Base-by-base conservation (phyloP, 1,284 basidiomycete species). In the Apiotrichum akiyoshidainum region DNA sequence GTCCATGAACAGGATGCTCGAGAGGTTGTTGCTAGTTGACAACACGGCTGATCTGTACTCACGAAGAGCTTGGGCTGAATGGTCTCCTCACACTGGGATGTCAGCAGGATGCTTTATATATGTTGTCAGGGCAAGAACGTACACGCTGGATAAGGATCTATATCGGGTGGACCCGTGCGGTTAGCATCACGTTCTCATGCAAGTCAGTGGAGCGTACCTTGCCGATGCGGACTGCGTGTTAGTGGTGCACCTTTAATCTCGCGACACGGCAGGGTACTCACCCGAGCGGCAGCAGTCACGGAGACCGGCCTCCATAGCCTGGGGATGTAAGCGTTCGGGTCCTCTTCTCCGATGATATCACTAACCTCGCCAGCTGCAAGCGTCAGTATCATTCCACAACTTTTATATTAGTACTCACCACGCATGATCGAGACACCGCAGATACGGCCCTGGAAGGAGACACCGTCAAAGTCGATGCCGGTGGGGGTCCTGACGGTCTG, bases 301-400 rank as follows among this genome's bases (percentile, higher is more conserved):
- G 62, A 99, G 81, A 47, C 94, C 95, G 9, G 88, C 89, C 77
- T 94, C 91, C 91, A 94, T 94, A 1, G 91, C 90, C 89, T 92
- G 14, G 12, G 60, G 35, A n/a, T 6, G 33, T 55, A 39, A 58
- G 54, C 61, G 45, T 47, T 37, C 41, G 46, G 21, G 40, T 44
- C 51, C 50, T 51, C 50, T 4, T 51, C 2, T 1, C 7, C 16
- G 19, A 46, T 52, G 42, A 33, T 16, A 17, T 9, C 19, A 31
- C 66, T 59, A 34, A 68, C 66, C 65, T 72, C 70, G 67, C 61
- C 78, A 58, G 73, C 78, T 68, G 48, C 21, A 21, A 5, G 12
- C 21, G 39, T 54, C 48, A 52, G 51, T 19, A 17, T 16, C 16
- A 44, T 48, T 7, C 35, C 10, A 17, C 10, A 13, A 35, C 14